phyloP scores from a whole-genome alignment of 1,284 basidiomycete species.

The Microbotryum scabiosae region DNA sequence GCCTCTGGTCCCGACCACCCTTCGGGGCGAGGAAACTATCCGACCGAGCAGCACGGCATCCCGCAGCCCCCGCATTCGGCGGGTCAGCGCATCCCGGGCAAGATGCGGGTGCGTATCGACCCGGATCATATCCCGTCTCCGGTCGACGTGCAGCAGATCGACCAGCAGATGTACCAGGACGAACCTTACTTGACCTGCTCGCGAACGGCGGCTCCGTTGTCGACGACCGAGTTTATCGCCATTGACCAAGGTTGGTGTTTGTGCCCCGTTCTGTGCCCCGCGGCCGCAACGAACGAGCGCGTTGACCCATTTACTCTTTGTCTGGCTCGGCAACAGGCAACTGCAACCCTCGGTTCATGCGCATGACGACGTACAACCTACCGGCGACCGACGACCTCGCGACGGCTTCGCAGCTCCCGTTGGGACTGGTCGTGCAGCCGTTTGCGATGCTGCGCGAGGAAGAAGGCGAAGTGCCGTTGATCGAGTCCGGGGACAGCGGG shows the following conservation, averaged over 20 bases:
- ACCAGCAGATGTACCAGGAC: slow-evolving; percentile 49
- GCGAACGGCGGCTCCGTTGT: slow-evolving; percentile 67
- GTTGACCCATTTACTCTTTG: neutral
- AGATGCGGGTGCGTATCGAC: slow-evolving; percentile 71
- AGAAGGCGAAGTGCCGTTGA: slow-evolving; percentile 72
- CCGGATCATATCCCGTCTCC: slow-evolving; percentile 86
- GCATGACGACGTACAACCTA: slow-evolving; percentile 60
- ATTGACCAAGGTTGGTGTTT: slow-evolving; percentile 74
- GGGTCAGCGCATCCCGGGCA: slow-evolving; percentile 46
- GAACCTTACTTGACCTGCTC: slow-evolving; percentile 66
- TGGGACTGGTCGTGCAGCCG: slow-evolving; percentile 80
- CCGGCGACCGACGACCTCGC: slow-evolving; percentile 75
- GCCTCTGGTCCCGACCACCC: neutral
- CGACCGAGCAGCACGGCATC: slow-evolving; percentile 27
- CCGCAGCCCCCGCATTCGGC: slow-evolving; percentile 43
- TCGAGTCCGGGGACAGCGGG: slow-evolving; percentile 55
- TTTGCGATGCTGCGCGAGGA: slow-evolving; percentile 65
- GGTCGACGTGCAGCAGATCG: slow-evolving; percentile 70
- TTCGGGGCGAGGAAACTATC: neutral
- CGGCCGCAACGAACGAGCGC: neutral
- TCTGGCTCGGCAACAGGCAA: slow-evolving; percentile 46
- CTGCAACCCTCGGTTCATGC: slow-evolving; percentile 58
- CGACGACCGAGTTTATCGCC: slow-evolving; percentile 76
- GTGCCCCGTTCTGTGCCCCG: neutral
- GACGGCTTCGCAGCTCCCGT: slow-evolving; percentile 70